Conservation (phyloP, 106 monocot species). For the Narthecium ossifragum region DNA sequence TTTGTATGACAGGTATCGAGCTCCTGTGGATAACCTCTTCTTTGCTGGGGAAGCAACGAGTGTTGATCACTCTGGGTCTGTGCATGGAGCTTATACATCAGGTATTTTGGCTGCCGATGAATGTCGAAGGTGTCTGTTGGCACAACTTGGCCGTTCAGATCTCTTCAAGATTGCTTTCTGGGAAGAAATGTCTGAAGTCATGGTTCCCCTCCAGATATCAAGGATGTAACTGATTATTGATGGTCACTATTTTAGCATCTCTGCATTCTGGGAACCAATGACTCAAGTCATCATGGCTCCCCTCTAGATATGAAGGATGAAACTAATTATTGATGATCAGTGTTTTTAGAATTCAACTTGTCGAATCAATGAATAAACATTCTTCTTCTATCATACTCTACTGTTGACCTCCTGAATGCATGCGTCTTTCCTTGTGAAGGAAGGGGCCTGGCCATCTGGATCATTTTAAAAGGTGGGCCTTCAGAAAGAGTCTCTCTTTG, state of each 20-base stretch:
- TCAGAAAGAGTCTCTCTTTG: too few species aligned
- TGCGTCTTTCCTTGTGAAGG: too few species aligned
- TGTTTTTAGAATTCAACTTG: background rate
- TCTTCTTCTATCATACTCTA: background rate
- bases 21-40: slow-evolving; percentile 78
- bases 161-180: slow-evolving; percentile 28
- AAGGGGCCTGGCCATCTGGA: too few species aligned
- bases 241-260: too few species aligned
- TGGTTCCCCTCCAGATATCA: slow-evolving; percentile 87
- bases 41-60: slow-evolving; percentile 96
- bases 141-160: slow-evolving; percentile 50
- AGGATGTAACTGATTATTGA: slow-evolving; percentile 42
- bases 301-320: background rate
- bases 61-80: slow-evolving; percentile 83
- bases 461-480: too few species aligned
- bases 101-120: slow-evolving; percentile 82
- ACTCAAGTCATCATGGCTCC: background rate
- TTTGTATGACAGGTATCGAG: slow-evolving; percentile 71
- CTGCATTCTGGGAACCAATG: too few species aligned
- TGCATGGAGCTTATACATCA: slow-evolving; percentile 85
- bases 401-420: background rate
- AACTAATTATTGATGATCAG: background rate
- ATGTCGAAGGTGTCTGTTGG: slow-evolving; percentile 58
- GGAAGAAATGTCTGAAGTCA: slow-evolving; percentile 67
- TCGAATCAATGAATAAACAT: background rate